Conservation (phyloP, 2,329 filamentous ascomycete species). For the Penicillium palitans region DNA sequence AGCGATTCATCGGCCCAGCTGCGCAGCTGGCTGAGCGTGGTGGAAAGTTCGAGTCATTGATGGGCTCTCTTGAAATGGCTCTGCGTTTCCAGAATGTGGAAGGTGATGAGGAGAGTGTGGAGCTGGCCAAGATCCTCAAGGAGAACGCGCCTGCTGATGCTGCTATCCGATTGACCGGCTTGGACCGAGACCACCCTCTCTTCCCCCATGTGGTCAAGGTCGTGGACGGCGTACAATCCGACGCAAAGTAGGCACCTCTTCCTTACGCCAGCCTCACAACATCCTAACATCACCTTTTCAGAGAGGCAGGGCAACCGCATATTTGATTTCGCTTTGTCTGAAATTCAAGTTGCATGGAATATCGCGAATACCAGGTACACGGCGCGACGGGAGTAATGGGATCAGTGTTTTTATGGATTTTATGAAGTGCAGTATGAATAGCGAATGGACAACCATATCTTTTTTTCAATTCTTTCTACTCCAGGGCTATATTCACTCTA, state of each 20-base stretch:
- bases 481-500: neutral
- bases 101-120: slow-evolving; percentile 82
- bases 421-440: slow-evolving; percentile 17
- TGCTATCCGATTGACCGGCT: slow-evolving; percentile 76
- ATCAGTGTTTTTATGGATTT: slow-evolving; percentile 19
- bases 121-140: slow-evolving; percentile 83
- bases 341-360: slow-evolving; percentile 31
- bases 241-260: slow-evolving; percentile 37
- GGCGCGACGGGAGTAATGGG: slow-evolving; percentile 30
- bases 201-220: slow-evolving; percentile 73
- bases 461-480: neutral
- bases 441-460: slow-evolving; percentile 5
- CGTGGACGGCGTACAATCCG: slow-evolving; percentile 76
- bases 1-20: slow-evolving; percentile 92
- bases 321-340: slow-evolving; percentile 27
- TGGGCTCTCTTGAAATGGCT: slow-evolving; percentile 85
- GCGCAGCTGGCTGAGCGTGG: slow-evolving; percentile 82
- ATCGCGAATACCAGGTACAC: slow-evolving; percentile 31
- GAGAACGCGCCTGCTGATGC: slow-evolving; percentile 71
- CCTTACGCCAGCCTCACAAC: neutral
- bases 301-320: slow-evolving; percentile 31
- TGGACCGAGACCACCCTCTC: slow-evolving; percentile 74
- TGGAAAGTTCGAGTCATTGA: slow-evolving; percentile 68
- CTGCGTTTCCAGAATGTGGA: slow-evolving; percentile 95
- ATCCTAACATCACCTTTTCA: slow-evolving; percentile 21